Evolutionary conservation across 2,329 filamentous ascomycete genomes (phyloP).

Genomic region (Aspergillus ochraceoroseus): DNA sequence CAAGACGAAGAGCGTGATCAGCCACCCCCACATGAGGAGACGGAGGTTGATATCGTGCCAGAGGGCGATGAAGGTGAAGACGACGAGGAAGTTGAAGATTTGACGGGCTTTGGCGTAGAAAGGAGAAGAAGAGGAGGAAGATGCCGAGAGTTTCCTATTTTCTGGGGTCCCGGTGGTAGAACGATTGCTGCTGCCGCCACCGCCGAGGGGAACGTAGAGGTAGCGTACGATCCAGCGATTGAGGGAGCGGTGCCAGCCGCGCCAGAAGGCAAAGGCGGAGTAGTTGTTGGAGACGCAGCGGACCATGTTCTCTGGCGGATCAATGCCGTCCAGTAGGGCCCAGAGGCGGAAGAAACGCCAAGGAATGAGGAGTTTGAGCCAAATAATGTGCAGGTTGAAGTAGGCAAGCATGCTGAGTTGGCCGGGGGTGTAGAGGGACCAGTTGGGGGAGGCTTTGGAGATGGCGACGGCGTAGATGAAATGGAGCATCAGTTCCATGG

Average conservation of each 20-base stretch:
- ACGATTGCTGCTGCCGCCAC: slow-evolving; percentile 44
- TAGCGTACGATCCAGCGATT: slow-evolving; percentile 94
- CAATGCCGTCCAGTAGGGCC: slow-evolving; percentile 82
- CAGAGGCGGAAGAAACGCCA: slow-evolving; percentile 99
- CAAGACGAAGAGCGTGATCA: slow-evolving; percentile 87
- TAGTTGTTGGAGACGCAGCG: slow-evolving; percentile 95
- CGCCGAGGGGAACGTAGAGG: slow-evolving; percentile 87
- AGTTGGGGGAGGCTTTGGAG: slow-evolving; percentile 70
- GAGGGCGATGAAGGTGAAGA: slow-evolving; percentile 94
- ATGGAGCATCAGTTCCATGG: slow-evolving; percentile 88
- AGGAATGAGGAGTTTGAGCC: slow-evolving; percentile 92
- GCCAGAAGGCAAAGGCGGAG: slow-evolving; percentile 87
- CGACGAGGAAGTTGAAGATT: slow-evolving; percentile 69
- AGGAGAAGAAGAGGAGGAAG: slow-evolving; percentile 24
- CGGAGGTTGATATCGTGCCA: slow-evolving; percentile 97
- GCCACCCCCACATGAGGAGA: slow-evolving; percentile 92
- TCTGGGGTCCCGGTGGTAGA: slow-evolving; percentile 15
- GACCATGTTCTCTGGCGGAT: slow-evolving; percentile 97
- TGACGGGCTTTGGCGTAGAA: slow-evolving; percentile 52
- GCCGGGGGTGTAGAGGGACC: slow-evolving; percentile 76
- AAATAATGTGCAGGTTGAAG: slow-evolving; percentile 95
- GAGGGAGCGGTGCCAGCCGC: slow-evolving; percentile 89
- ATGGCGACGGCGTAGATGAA: slow-evolving; percentile 93
- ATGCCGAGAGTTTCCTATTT: too few relatives aligned
- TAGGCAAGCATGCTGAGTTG: slow-evolving; percentile 87